Percentiles rank a stretch among this genome's conserved stretches.
Conservation (phyloP, 2,329 filamentous ascomycete species). For the Colletotrichum liriopes region DNA sequence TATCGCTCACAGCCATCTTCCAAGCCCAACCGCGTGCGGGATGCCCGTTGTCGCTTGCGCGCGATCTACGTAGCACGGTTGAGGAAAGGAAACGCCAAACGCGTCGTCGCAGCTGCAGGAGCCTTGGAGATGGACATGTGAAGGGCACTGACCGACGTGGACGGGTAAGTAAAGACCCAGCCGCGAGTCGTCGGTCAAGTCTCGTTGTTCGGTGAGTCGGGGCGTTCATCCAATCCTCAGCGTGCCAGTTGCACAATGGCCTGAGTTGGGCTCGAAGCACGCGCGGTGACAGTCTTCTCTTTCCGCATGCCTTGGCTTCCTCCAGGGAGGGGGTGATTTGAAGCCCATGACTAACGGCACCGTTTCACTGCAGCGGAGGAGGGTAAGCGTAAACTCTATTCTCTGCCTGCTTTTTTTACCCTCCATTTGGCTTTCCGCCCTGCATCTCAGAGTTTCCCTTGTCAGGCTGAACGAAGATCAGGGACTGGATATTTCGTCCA, state of each 20-base stretch:
- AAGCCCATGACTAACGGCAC: conserved; percentile 31
- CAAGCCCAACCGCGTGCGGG: neutral
- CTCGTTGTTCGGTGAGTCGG: conserved; percentile 26
- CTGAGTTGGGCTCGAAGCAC: conserved; percentile 18
- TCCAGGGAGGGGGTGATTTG: neutral
- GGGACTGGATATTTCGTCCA: conserved; percentile 19
- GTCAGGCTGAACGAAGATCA: conserved; percentile 6
- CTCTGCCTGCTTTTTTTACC: neutral
- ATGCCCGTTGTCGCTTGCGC: conserved; percentile 1
- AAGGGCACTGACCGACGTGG: conserved; percentile 23
- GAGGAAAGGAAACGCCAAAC: conserved; percentile 11
- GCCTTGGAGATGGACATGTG: conserved; percentile 21
- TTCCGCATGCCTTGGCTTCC: neutral
- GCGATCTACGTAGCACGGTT: conserved; percentile 2
- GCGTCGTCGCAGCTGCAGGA: conserved; percentile 29
- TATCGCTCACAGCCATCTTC: neutral
- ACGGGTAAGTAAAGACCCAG: neutral
- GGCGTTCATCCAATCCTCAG: conserved; percentile 36
- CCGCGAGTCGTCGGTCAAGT: neutral
- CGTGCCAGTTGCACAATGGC: conserved; percentile 18
- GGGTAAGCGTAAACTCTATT: conserved; percentile 29
- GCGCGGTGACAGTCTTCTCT: neutral
- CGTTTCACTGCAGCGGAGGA: conserved; percentile 36
- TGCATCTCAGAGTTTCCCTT: conserved; percentile 1
- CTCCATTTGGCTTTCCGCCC: conserved; percentile 12